Evolutionary conservation across 495 filamentous ascomycete species (phyloP), one percentile per base, ranked within the genome.

Genomic region (Letharia columbiana): DNA sequence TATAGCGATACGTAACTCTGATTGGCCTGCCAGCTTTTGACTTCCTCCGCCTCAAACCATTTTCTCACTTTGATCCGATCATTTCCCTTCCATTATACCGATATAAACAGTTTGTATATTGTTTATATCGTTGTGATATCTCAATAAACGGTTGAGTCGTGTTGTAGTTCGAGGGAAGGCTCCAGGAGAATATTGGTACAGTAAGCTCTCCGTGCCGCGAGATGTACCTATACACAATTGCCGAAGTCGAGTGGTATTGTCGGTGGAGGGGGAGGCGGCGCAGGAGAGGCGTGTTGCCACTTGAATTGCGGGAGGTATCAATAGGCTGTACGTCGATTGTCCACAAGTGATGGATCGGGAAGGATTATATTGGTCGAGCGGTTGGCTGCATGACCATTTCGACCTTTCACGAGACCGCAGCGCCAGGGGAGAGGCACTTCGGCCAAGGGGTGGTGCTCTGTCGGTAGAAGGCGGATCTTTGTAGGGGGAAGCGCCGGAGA

Each of bases 191-290:
- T 12, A 49, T 65, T 57, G 11, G 41, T 45, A 65, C 56, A 65
- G 63, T 60, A 65, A 65, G 63, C 63, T 57, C 40, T 60, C 63
- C 47, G 63, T 60, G 63, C 63, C 54, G 44, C 56, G 28, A 50
- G 42, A 17, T 60, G 41, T 49, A 45, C 17, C 56, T 59, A 23
- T 37, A 49, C 31, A 13, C 35, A 18, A n/a, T 28, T 65, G 42
- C 18, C 56, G 31, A 41, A 50, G 42, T 42, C 47, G 20, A 44
- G 28, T 56, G 7, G 41, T 59, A 45, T 49, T 65, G 54, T 44
- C 42, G 39, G 40, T 45, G 42, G 54, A 65, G 54, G 52, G 41
- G 54, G 42, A 65, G 31, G 63, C 52, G 63, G 63, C 54, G 63
- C 56, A 58, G 63, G 33, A 58, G 18, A 59, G 54, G 54, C 41